A percentile compares a stretch with the other conserved stretches of the same genome.
Conservation (phyloP, 2,329 filamentous ascomycete species). For the Cercospora berteroae region DNA sequence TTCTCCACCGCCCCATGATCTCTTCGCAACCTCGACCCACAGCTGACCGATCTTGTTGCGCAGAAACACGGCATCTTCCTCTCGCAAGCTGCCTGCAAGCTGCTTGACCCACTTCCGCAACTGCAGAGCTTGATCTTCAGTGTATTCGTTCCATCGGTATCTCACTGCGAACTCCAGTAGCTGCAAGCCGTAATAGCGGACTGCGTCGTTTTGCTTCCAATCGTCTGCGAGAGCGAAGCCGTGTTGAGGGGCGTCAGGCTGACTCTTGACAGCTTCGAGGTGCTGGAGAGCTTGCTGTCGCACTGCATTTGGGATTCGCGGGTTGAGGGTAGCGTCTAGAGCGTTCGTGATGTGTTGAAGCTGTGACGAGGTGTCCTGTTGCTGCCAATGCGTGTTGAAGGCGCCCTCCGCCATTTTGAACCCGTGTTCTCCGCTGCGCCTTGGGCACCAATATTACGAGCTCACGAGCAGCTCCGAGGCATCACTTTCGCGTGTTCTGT, state of each 20-base stretch:
- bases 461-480: slow-evolving; percentile 5
- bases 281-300: slow-evolving; percentile 81
- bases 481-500: neutral
- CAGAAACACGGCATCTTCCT: slow-evolving; percentile 75
- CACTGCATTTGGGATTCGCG: slow-evolving; percentile 74
- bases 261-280: slow-evolving; percentile 80
- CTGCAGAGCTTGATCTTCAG: slow-evolving; percentile 62
- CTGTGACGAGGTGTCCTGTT: slow-evolving; percentile 15
- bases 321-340: slow-evolving; percentile 81
- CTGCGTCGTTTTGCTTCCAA: slow-evolving; percentile 69
- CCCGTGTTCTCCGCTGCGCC: neutral
- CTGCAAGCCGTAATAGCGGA: slow-evolving; percentile 91
- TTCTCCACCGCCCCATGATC: slow-evolving; percentile 77
- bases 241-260: slow-evolving; percentile 75
- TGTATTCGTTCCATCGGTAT: slow-evolving; percentile 77
- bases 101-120: slow-evolving; percentile 75
- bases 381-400: slow-evolving; percentile 26
- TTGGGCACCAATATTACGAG: neutral
- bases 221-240: slow-evolving; percentile 81
- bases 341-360: slow-evolving; percentile 75
- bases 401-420: slow-evolving; percentile 15
- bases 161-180: slow-evolving; percentile 86
- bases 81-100: slow-evolving; percentile 69
- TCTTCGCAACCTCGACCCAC: slow-evolving; percentile 92
- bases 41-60: slow-evolving; percentile 92